Conservation (phyloP, 495 filamentous ascomycete genomes). For the Talaromyces nanjingensis region DNA sequence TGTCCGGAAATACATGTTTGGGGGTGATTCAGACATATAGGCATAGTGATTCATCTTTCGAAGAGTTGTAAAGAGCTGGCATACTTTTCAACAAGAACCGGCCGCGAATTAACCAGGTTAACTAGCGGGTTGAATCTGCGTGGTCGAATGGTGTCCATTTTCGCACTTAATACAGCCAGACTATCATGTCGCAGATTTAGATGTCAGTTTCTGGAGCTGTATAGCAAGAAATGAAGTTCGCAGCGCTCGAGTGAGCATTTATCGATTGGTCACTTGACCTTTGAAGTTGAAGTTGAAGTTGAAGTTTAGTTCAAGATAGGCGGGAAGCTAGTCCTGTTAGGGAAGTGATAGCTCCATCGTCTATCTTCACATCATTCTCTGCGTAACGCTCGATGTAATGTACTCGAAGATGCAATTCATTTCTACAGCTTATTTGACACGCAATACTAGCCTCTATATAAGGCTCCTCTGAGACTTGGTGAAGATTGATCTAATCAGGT, state of each 20-base stretch:
- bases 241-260: background rate
- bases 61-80: conserved; percentile 7
- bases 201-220: background rate
- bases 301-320: background rate
- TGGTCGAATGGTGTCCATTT: conserved; percentile 11
- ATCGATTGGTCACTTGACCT: background rate
- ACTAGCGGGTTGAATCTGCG: conserved; percentile 31
- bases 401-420: background rate
- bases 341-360: background rate
- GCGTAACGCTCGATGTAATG: background rate
- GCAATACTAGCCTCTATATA: too few relatives aligned
- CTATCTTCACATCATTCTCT: background rate
- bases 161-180: background rate
- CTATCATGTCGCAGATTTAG: background rate
- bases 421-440: too few relatives aligned
- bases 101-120: conserved; percentile 26
- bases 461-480: background rate
- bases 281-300: background rate
- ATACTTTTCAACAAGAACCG: conserved; percentile 37
- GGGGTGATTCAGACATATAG: background rate
- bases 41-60: background rate
- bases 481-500: background rate
- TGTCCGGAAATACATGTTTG: background rate
- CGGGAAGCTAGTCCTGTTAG: background rate
- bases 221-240: background rate